Evolutionary conservation across 192 early-diverging fungal species (phyloP).

Genomic region (Umbelopsis vinacea): DNA sequence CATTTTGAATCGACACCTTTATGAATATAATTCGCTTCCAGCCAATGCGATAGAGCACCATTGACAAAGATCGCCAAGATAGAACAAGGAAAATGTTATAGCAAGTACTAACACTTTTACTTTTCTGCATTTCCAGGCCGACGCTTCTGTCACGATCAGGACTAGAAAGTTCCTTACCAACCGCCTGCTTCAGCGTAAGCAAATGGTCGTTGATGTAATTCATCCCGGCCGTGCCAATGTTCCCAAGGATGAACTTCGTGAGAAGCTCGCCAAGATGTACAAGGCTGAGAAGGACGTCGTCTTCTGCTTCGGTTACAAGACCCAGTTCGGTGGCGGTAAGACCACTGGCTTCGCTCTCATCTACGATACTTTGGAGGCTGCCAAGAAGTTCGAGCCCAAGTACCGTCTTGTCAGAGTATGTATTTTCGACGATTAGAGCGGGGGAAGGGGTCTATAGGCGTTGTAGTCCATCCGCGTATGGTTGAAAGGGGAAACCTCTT

Average conservation of each 20-base stretch:
- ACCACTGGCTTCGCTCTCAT: slow-evolving; percentile 95
- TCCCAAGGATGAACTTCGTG: slow-evolving; percentile 90
- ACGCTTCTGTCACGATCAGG: slow-evolving; percentile 85
- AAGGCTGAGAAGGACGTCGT: slow-evolving; percentile 88
- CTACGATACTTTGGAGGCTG: slow-evolving; percentile 92
- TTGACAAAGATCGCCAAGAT: background rate
- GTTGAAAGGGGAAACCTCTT: too few relatives aligned
- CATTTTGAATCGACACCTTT: background rate
- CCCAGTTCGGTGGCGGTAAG: slow-evolving; percentile 95
- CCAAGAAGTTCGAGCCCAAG: slow-evolving; percentile 99
- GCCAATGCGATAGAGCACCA: background rate
- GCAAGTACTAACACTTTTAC: background rate
- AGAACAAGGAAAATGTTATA: background rate
- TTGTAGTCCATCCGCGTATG: background rate
- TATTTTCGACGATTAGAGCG: slow-evolving; percentile 7
- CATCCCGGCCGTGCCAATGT: slow-evolving; percentile 94
- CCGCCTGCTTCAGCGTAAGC: slow-evolving; percentile 95
- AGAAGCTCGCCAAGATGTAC: slow-evolving; percentile 96
- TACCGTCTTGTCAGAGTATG: slow-evolving; percentile 85
- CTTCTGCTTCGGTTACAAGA: slow-evolving; percentile 95
- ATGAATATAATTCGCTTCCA: background rate
- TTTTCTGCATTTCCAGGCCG: slow-evolving; percentile 28
- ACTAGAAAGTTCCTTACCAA: slow-evolving; percentile 99
- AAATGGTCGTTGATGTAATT: slow-evolving; percentile 96
- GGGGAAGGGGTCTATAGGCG: background rate